These are phyloP conservation scores for Metschnikowia dekortorum DNA, from an alignment of 805 yeast species.

Conservation along the genomic window DNA sequence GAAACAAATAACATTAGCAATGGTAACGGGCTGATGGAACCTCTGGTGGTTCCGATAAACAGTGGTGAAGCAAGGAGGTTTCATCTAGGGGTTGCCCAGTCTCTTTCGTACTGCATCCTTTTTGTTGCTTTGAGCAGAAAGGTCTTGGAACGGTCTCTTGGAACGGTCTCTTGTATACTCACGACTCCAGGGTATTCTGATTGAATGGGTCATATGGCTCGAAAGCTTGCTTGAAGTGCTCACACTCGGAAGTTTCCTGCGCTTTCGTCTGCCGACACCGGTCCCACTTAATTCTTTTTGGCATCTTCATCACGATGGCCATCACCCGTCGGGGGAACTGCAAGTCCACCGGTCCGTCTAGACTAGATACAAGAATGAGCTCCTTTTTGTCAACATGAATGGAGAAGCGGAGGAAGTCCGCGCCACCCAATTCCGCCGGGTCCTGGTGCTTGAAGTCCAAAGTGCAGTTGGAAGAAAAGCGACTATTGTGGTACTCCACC, in stretches of 20 bases:
- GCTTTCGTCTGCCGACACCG: conserved; percentile 60
- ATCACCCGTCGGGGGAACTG: conserved; percentile 82
- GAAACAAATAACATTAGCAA: too few relatives aligned
- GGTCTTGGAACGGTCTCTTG: too few relatives aligned
- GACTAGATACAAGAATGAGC: conserved; percentile 1
- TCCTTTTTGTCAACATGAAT: conserved; percentile 6
- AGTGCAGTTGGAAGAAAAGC: conserved; percentile 37
- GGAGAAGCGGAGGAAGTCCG: conserved; percentile 16
- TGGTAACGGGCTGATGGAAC: too few relatives aligned
- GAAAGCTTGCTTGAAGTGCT: conserved; percentile 54
- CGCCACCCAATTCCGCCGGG: conserved; percentile 13
- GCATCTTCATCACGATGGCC: conserved; percentile 57
- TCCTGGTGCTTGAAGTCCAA: conserved; percentile 38
- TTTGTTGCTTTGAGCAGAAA: too few relatives aligned
- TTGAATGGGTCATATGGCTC: conserved; percentile 46
- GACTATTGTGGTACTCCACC: conserved; percentile 43
- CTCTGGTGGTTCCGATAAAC: too few relatives aligned
- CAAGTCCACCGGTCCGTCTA: conserved; percentile 50
- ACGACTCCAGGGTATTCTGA: too few relatives aligned
- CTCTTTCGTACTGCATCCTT: too few relatives aligned
- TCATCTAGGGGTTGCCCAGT: too few relatives aligned
- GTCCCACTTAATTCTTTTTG: conserved; percentile 71
- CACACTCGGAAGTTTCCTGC: conserved; percentile 64
- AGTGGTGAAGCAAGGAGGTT: too few relatives aligned
- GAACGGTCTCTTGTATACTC: too few relatives aligned